These are phyloP conservation scores for Platanthera guangdongensis DNA, from an alignment of 106 monocot species.

Conservation along the genomic window DNA sequence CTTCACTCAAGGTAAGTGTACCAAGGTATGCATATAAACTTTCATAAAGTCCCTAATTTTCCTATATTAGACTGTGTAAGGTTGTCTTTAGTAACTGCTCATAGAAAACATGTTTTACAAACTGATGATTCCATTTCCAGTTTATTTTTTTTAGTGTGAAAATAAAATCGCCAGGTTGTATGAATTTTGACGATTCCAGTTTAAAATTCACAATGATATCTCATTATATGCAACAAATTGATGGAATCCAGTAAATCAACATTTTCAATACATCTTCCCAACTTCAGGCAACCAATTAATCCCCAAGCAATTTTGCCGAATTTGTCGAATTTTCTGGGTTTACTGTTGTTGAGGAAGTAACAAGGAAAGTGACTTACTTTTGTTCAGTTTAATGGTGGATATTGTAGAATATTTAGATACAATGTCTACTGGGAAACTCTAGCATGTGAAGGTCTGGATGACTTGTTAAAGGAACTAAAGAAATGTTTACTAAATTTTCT, in stretches of 20 bases:
- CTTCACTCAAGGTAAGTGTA: slow-evolving; percentile 25
- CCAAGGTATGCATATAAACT: slow-evolving; percentile 9
- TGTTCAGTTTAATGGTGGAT: not conserved
- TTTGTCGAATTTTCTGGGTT: not conserved
- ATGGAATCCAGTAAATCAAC: too few relatives aligned
- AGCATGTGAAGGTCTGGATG: not conserved
- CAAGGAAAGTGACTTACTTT: not conserved
- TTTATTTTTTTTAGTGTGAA: too few relatives aligned
- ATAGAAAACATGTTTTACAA: too few relatives aligned
- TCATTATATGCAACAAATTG: too few relatives aligned
- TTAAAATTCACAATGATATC: too few relatives aligned
- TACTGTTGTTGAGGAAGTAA: not conserved
- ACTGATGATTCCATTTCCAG: too few relatives aligned
- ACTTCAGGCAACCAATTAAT: too few relatives aligned
- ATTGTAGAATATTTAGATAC: not conserved
- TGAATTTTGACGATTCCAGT: too few relatives aligned
- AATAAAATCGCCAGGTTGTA: too few relatives aligned
- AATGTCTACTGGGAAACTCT: not conserved
- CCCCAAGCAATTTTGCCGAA: not conserved
- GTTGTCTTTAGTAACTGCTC: not conserved
- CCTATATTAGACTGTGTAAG: not conserved
- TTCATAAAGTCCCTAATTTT: not conserved
- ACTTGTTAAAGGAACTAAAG: not conserved
- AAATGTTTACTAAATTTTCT: too few relatives aligned
- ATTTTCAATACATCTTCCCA: too few relatives aligned